A percentile compares a stretch with the other conserved stretches of the same genome.
phyloP scores from a whole-genome alignment of 768 basidiomycete genomes.

The Zangia roseola region DNA sequence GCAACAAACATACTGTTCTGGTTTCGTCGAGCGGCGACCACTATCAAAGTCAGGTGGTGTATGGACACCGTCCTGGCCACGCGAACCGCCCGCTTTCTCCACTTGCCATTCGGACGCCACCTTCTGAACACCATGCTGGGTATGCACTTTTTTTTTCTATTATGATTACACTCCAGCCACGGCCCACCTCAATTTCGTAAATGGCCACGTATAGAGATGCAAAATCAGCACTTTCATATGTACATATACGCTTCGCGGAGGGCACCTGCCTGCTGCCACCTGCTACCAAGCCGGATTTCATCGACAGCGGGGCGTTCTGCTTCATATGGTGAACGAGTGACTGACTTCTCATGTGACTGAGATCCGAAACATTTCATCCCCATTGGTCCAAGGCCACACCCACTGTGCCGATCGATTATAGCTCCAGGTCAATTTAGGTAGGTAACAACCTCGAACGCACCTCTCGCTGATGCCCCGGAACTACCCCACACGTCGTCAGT shows the following conservation, averaged over 20 bases:
- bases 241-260: background rate
- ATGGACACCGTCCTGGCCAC: too few species aligned
- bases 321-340: conserved; percentile 6
- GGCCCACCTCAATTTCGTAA: background rate
- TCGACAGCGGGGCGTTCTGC: background rate
- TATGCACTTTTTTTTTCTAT: background rate
- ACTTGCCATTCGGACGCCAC: too few species aligned
- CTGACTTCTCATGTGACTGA: conserved; percentile 3
- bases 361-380: conserved; percentile 12
- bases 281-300: background rate
- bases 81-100: background rate
- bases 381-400: background rate
- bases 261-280: background rate
- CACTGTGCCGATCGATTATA: background rate
- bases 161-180: background rate
- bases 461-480: background rate
- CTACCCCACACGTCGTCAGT: background rate
- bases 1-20: too few species aligned
- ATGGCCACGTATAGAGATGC: background rate
- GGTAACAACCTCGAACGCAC: background rate
- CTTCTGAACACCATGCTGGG: too few species aligned
- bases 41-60: background rate
- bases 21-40: background rate
- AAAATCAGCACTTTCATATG: conserved; percentile 3
- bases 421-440: conserved; percentile 1